These are phyloP conservation scores for Barnettozyma salicaria DNA, from an alignment of 805 yeast species.

Conservation along the genomic window DNA sequence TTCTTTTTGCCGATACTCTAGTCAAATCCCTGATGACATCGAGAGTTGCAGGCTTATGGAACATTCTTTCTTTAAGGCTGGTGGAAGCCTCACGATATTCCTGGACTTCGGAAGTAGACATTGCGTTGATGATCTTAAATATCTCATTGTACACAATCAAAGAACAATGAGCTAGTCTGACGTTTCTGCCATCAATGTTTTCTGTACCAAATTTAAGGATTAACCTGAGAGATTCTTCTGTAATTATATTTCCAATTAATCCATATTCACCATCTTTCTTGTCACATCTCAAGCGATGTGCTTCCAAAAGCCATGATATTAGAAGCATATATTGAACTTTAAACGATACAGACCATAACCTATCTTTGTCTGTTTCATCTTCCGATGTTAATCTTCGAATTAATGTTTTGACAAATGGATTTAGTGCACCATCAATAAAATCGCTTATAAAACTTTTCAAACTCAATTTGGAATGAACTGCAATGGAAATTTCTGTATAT, in stretches of 20 bases:
- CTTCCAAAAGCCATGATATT: constrained; percentile 70
- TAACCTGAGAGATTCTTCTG: constrained; percentile 54
- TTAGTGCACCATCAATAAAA: constrained; percentile 71
- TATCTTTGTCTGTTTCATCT: not conserved
- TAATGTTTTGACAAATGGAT: constrained; percentile 51
- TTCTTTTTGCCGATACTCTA: constrained; percentile 53
- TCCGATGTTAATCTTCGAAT: constrained; percentile 42
- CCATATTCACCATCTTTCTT: constrained; percentile 31
- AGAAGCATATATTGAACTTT: constrained; percentile 48
- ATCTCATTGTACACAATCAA: constrained; percentile 63
- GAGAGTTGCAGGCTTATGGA: constrained; percentile 57
- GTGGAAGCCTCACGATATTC: constrained; percentile 49
- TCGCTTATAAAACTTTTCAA: constrained; percentile 41
- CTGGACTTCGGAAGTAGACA: constrained; percentile 35
- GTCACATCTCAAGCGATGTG: constrained; percentile 41
- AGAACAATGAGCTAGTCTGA: constrained; percentile 63
- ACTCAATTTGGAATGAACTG: constrained; percentile 7
- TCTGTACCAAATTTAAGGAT: constrained; percentile 36
- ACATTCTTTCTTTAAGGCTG: constrained; percentile 60
- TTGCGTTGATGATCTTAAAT: constrained; percentile 37
- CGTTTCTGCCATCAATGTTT: constrained; percentile 38
- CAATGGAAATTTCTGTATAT: constrained; percentile 25
- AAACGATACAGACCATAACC: not conserved
- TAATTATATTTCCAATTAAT: constrained; percentile 48
- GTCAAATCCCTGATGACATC: constrained; percentile 55